Evolutionary conservation across 768 basidiomycete genomes (phyloP).

Genomic region (Boletus pseudopeckii): DNA sequence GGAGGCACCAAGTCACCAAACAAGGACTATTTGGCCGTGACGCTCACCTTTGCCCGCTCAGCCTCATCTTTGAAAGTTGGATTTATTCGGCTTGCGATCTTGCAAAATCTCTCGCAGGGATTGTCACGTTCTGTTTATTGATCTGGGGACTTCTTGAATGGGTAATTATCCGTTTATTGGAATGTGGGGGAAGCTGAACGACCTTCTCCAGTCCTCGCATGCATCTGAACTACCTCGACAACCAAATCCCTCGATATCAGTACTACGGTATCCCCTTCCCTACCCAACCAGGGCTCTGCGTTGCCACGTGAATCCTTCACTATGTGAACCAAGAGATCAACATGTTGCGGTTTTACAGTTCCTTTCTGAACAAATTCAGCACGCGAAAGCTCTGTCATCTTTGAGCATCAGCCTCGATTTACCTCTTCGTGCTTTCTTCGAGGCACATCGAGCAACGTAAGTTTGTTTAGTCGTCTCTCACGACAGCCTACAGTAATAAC

Average conservation of each 20-base stretch:
- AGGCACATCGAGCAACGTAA: constrained; percentile 20
- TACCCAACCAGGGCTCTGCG: constrained; percentile 1
- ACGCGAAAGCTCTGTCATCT: constrained; percentile 26
- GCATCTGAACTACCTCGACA: constrained; percentile 3
- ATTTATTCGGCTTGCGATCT: constrained; percentile 11
- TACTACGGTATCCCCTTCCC: constrained; percentile 11
- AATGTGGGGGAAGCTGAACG: constrained; percentile 3
- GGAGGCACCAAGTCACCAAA: background rate
- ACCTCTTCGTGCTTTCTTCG: constrained; percentile 21
- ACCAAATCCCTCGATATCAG: background rate
- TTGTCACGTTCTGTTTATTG: constrained; percentile 19
- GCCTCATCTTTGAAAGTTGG: constrained; percentile 1
- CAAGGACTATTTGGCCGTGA: background rate
- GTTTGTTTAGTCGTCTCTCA: background rate
- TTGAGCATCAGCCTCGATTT: constrained; percentile 19
- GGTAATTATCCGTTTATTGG: constrained; percentile 5
- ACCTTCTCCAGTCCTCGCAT: constrained; percentile 14
- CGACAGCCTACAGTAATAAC: background rate
- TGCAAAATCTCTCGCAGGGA: constrained; percentile 9
- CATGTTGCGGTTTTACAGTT: constrained; percentile 24
- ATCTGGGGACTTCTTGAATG: constrained; percentile 24
- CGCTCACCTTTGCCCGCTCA: background rate
- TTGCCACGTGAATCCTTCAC: background rate
- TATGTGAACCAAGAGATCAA: constrained; percentile 13
- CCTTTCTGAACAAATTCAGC: constrained; percentile 27